phyloP scores from a whole-genome alignment of 2,329 filamentous ascomycete species.

The Claviceps quebecensis region DNA sequence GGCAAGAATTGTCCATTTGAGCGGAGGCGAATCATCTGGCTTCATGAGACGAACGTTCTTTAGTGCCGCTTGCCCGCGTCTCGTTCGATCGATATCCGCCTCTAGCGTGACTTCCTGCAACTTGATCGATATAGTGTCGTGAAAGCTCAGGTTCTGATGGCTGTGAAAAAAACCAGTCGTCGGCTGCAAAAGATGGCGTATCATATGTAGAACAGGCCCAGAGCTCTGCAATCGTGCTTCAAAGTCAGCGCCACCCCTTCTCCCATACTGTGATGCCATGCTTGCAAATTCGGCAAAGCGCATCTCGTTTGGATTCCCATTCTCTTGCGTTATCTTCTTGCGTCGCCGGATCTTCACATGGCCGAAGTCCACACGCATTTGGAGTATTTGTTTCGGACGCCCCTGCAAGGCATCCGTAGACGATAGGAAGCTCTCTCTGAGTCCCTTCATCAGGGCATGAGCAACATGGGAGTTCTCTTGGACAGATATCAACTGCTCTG shows the following conservation, averaged over 20 bases:
- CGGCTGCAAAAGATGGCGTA: slow-evolving; percentile 5
- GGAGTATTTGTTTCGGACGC: slow-evolving; percentile 12
- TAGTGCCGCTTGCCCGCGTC: slow-evolving; percentile 9
- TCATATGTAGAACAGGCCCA: slow-evolving; percentile 1
- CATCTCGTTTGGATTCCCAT: slow-evolving; percentile 9
- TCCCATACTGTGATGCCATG: slow-evolving; percentile 15
- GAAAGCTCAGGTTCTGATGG: slow-evolving; percentile 5
- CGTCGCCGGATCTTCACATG: slow-evolving; percentile 13
- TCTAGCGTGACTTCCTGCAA: slow-evolving; percentile 10
- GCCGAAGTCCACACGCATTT: slow-evolving; percentile 21
- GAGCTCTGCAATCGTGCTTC: slow-evolving; percentile 8
- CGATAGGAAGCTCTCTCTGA: not conserved
- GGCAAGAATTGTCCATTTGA: slow-evolving; percentile 20
- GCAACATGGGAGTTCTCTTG: not conserved
- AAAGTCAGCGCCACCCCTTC: slow-evolving; percentile 17
- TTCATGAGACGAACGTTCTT: slow-evolving; percentile 11
- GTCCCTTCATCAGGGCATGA: not conserved
- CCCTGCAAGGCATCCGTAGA: slow-evolving; percentile 14
- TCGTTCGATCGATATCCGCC: slow-evolving; percentile 7
- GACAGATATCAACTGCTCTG: not conserved
- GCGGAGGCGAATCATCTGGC: slow-evolving; percentile 10
- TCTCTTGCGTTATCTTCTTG: slow-evolving; percentile 10
- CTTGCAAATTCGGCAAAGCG: slow-evolving; percentile 13
- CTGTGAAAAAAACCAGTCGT: slow-evolving; percentile 7
- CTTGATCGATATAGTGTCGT: slow-evolving; percentile 10